These are phyloP conservation scores for Acanthamoeba rhysodes DNA, from an alignment of 208 protist genomes.

Conservation along the genomic window DNA sequence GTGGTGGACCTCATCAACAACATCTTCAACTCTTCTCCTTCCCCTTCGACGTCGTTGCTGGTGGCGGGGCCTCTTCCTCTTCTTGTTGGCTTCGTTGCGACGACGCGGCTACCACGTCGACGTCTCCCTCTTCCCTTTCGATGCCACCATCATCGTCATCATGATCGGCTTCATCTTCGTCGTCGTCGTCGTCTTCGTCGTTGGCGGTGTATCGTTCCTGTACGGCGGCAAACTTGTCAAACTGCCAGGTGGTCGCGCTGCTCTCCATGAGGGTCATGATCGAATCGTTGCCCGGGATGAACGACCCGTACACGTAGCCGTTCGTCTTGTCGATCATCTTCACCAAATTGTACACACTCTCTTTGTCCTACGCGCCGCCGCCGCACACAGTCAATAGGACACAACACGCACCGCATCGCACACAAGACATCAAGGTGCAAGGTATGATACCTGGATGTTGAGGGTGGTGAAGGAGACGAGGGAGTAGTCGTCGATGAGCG, in stretches of 20 bases:
- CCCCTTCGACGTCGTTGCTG: background rate
- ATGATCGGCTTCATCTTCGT: background rate
- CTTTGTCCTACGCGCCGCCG: slow-evolving; percentile 85
- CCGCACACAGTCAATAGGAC: background rate
- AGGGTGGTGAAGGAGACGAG: slow-evolving; percentile 96
- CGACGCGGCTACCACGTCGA: background rate
- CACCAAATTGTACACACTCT: slow-evolving; percentile 84
- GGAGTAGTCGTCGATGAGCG: slow-evolving; percentile 96
- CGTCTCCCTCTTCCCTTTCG: background rate
- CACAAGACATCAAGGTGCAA: no score
- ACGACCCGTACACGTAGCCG: slow-evolving; percentile 87
- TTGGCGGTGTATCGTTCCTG: slow-evolving; percentile 59
- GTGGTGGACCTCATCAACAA: background rate
- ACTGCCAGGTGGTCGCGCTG: background rate
- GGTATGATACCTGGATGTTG: slow-evolving; percentile 87
- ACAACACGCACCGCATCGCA: no score
- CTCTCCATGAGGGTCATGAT: slow-evolving; percentile 72
- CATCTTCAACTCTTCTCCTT: background rate
- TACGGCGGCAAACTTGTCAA: background rate
- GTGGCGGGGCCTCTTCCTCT: background rate
- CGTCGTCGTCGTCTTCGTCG: background rate
- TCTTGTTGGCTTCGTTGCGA: background rate
- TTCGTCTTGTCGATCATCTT: slow-evolving; percentile 89
- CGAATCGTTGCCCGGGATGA: slow-evolving; percentile 47
- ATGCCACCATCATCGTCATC: background rate